These are phyloP conservation scores for Colletotrichum trifolii DNA, from an alignment of 2,329 filamentous ascomycete genomes.

Conservation along the genomic window DNA sequence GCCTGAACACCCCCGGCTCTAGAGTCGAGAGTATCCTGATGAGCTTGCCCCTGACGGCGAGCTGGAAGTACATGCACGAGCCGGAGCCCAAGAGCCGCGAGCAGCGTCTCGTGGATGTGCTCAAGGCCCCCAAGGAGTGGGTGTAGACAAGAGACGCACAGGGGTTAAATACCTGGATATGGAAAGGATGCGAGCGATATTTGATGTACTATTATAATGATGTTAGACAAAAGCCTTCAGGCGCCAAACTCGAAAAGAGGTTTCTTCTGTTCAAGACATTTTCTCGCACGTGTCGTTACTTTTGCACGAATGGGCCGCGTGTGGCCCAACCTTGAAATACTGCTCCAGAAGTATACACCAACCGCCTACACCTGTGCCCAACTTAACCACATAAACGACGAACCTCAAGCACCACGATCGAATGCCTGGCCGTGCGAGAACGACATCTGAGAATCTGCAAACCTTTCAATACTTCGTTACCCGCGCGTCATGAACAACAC, in stretches of 20 bases:
- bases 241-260: constrained; percentile 30
- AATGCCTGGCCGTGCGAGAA: too few relatives aligned
- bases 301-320: too few relatives aligned
- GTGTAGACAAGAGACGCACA: constrained; percentile 54
- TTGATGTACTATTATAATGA: constrained; percentile 32
- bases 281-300: neutral
- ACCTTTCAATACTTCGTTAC: too few relatives aligned
- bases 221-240: constrained; percentile 36
- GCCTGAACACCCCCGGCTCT: constrained; percentile 89
- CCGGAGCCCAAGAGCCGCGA: constrained; percentile 81
- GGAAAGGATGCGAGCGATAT: constrained; percentile 22
- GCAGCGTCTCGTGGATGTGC: constrained; percentile 80
- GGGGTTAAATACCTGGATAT: constrained; percentile 7
- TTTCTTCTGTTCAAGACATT: constrained; percentile 14
- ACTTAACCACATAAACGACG: too few relatives aligned
- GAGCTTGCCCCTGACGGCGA: constrained; percentile 92
- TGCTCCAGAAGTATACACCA: too few relatives aligned
- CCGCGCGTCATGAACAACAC: neutral
- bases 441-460: too few relatives aligned
- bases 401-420: too few relatives aligned
- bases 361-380: too few relatives aligned
- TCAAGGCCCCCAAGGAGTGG: constrained; percentile 75
- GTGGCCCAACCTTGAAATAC: too few relatives aligned
- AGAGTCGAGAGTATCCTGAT: constrained; percentile 97
- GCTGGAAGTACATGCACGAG: constrained; percentile 96